phyloP scores from a whole-genome alignment of 805 yeast genomes.

The Scheffersomyces spartinae region DNA sequence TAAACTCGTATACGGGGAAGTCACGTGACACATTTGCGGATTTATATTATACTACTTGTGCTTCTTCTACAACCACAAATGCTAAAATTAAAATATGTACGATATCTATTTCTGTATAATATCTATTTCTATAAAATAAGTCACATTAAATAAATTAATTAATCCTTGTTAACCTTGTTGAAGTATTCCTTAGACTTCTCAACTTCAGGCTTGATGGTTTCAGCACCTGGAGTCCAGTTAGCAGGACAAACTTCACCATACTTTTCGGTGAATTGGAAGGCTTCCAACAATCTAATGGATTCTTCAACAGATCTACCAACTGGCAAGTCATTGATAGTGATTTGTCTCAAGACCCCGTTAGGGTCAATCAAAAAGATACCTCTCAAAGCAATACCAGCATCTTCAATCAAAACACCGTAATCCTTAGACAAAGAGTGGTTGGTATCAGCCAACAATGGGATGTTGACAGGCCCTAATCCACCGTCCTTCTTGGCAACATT shows the following conservation, averaged over 20 bases:
- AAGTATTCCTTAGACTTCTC: constrained; percentile 73
- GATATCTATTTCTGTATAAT: no score
- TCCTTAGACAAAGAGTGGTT: constrained; percentile 91
- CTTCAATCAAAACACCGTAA: constrained; percentile 96
- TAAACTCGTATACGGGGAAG: no score
- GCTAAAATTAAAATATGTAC: no score
- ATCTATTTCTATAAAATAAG: no score
- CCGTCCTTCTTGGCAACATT: constrained; percentile 93
- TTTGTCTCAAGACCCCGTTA: constrained; percentile 86
- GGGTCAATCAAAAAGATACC: constrained; percentile 98
- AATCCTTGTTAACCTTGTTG: constrained; percentile 48
- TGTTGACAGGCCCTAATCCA: constrained; percentile 92
- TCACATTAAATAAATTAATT: no score
- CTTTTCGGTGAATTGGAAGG: constrained; percentile 98
- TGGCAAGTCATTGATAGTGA: constrained; percentile 96
- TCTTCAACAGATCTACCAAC: constrained; percentile 99
- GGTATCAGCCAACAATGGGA: constrained; percentile 93
- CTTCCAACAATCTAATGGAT: constrained; percentile 94
- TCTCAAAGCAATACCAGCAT: constrained; percentile 94
- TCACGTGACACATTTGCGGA: no score
- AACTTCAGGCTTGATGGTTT: constrained; percentile 81
- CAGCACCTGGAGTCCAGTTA: constrained; percentile 96
- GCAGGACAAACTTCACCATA: constrained; percentile 99
- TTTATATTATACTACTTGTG: no score
- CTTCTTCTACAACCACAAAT: no score